Evolutionary conservation across 495 filamentous ascomycete genomes (phyloP).

Genomic region (Collariella sp.): DNA sequence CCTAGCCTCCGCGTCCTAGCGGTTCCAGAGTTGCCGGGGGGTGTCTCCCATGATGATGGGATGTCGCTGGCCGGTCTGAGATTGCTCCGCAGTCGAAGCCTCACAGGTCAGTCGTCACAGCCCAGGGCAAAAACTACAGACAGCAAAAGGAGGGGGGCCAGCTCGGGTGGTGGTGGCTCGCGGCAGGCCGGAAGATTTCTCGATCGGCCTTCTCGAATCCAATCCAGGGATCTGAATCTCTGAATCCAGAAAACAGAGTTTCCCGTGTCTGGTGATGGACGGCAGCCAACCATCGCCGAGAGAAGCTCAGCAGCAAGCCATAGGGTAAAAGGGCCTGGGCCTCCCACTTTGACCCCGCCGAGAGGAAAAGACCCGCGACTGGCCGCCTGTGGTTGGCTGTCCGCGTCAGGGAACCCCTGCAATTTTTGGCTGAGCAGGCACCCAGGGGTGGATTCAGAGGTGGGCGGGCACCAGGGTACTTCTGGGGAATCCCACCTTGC

Average conservation of each 20-base stretch:
- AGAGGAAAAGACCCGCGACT: not conserved
- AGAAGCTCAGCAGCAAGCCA: not conserved
- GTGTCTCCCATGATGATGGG: not conserved
- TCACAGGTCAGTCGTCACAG: no score
- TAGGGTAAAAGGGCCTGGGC: constrained; percentile 1
- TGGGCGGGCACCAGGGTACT: not conserved
- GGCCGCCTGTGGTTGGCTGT: constrained; percentile 5
- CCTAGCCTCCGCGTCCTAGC: constrained; percentile 4
- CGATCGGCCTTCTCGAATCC: not conserved
- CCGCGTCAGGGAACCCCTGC: not conserved
- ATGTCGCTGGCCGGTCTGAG: not conserved
- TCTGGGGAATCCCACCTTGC: not conserved
- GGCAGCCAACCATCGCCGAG: not conserved
- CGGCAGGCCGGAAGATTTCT: not conserved
- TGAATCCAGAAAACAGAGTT: not conserved
- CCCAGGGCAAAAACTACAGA: not conserved
- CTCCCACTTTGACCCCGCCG: not conserved
- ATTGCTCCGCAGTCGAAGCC: not conserved
- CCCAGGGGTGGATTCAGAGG: constrained; percentile 1
- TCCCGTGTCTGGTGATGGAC: not conserved
- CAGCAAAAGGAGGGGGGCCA: not conserved
- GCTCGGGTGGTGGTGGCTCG: not conserved
- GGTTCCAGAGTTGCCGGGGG: constrained; percentile 5
- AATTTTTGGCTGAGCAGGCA: not conserved
- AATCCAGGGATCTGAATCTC: not conserved